phyloP scores from a whole-genome alignment of 179 eudicot genomes.

The Silene coronaria region DNA sequence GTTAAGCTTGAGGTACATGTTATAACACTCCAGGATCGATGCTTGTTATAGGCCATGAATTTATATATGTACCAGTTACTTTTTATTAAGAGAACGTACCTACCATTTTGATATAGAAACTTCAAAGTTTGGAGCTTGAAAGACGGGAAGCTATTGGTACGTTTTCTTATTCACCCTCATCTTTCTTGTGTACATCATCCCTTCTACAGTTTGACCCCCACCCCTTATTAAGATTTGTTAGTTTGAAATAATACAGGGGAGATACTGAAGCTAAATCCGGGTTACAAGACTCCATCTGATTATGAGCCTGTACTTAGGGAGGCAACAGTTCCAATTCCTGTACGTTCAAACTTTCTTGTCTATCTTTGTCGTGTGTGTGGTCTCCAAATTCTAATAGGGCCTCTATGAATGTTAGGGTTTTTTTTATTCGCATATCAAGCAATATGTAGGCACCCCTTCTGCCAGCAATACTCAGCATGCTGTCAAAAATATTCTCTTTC shows the following conservation, averaged over 20 bases:
- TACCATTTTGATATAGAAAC: conserved; percentile 32
- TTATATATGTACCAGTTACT: neutral
- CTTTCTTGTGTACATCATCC: neutral
- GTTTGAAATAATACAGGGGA: conserved; percentile 55
- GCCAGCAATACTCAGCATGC: neutral
- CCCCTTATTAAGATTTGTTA: neutral
- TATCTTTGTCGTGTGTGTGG: neutral
- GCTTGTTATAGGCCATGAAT: neutral
- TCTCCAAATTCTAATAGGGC: neutral
- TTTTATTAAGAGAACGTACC: conserved; percentile 1
- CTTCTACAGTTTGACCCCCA: neutral
- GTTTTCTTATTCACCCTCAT: conserved; percentile 8
- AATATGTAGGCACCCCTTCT: neutral
- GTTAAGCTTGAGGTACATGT: conserved; percentile 30
- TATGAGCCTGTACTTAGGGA: conserved; percentile 79
- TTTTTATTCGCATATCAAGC: neutral
- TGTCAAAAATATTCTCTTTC: neutral
- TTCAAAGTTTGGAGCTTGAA: conserved; percentile 66
- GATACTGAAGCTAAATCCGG: conserved; percentile 73
- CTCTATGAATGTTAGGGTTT: neutral
- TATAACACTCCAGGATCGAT: neutral
- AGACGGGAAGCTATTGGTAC: conserved; percentile 84
- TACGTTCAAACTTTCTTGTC: conserved; percentile 32
- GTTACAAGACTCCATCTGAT: conserved; percentile 69
- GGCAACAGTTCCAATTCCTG: conserved; percentile 78